Conservation (phyloP, 495 filamentous ascomycete species). For the Daldinia decipiens region DNA sequence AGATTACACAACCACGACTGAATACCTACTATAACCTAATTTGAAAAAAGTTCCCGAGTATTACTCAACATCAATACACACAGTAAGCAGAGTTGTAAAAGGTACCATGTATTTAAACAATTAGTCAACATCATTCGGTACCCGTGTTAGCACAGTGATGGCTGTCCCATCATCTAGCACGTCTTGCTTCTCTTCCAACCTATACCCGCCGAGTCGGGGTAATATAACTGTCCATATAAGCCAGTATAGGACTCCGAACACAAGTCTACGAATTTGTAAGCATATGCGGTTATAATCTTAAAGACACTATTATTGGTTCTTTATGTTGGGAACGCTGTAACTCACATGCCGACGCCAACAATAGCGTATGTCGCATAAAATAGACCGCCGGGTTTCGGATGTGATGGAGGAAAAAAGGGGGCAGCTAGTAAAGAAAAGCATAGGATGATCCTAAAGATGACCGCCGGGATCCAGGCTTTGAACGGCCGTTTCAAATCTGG, state of each 20-base stretch:
- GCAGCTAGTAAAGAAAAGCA: conserved; percentile 62
- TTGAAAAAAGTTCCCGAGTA: not conserved
- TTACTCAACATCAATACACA: not conserved
- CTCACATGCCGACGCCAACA: conserved; percentile 75
- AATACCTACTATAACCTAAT: conserved; percentile 12
- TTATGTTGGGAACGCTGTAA: conserved; percentile 27
- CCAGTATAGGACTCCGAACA: conserved; percentile 75
- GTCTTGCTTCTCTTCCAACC: conserved; percentile 66
- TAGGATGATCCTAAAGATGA: conserved; percentile 57
- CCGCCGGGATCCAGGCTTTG: conserved; percentile 70
- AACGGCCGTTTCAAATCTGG: conserved; percentile 73
- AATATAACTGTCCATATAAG: conserved; percentile 73
- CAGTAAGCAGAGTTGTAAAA: not conserved
- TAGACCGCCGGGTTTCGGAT: conserved; percentile 66
- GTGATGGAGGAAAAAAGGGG: conserved; percentile 63
- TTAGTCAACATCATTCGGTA: conserved; percentile 43
- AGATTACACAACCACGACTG: conserved; percentile 15
- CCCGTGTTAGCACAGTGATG: conserved; percentile 65
- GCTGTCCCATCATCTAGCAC: conserved; percentile 68
- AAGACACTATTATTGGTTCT: not conserved
- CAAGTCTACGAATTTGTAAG: conserved; percentile 60
- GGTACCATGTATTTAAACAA: conserved; percentile 5
- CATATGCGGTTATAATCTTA: conserved; percentile 54
- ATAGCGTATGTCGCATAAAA: conserved; percentile 79
- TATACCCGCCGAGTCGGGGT: conserved; percentile 67